Percentiles rank a stretch among this genome's conserved stretches.
phyloP scores from a whole-genome alignment of 2,329 filamentous ascomycete species.

The Fusarium abutilonis region DNA sequence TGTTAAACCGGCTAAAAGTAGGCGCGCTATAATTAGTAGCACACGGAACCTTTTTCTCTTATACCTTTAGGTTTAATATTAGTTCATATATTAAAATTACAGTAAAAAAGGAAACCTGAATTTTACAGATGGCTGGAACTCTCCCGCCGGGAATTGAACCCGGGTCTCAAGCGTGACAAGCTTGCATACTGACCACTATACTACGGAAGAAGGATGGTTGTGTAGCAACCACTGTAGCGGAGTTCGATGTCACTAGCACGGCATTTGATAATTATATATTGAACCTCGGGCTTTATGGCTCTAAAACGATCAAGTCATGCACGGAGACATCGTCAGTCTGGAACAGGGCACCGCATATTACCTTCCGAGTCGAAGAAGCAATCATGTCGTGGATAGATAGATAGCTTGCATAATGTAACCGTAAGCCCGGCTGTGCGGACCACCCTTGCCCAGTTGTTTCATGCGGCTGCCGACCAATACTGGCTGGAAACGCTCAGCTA shows the following conservation, averaged over 20 bases:
- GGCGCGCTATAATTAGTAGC: too few species aligned
- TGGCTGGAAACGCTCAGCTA: not conserved
- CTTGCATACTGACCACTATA: slow-evolving; percentile 34
- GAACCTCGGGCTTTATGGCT: too few species aligned
- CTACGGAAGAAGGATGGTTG: slow-evolving; percentile 30
- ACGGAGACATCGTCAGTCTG: too few species aligned
- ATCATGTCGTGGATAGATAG: too few species aligned
- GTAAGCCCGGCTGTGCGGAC: not conserved
- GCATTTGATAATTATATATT: not conserved
- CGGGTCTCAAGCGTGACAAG: slow-evolving; percentile 31
- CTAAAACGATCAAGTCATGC: too few species aligned
- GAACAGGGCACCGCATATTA: too few species aligned
- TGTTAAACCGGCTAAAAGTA: too few species aligned
- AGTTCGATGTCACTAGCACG: slow-evolving; percentile 13
- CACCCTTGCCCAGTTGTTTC: not conserved
- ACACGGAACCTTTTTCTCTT: too few species aligned
- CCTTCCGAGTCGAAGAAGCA: too few species aligned
- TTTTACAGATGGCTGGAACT: slow-evolving; percentile 22
- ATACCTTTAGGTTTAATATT: too few species aligned
- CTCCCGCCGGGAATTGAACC: slow-evolving; percentile 32
- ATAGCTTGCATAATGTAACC: not conserved
- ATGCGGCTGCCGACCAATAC: slow-evolving; percentile 1
- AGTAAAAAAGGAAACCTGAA: not conserved
- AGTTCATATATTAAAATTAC: rapidly evolving
- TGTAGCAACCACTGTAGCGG: slow-evolving; percentile 19